phyloP scores from a whole-genome alignment of 2,329 filamentous ascomycete species.

The Xenoacremonium recifei region DNA sequence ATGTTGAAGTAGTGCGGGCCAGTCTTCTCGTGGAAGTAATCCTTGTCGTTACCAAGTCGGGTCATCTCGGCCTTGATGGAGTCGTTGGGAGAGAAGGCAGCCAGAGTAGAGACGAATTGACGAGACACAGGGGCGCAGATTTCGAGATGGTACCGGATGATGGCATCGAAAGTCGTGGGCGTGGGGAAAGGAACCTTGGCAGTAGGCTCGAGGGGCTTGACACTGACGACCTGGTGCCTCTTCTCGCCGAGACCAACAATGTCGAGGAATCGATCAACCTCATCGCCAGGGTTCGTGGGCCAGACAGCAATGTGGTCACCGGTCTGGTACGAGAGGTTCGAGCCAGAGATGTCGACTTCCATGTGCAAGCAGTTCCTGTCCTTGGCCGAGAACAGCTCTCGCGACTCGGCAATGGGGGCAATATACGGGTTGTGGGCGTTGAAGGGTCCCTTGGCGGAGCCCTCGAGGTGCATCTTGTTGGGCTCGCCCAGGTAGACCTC shows the following conservation, averaged over 20 bases:
- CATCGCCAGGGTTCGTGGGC: conserved; percentile 91
- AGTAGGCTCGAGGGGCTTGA: conserved; percentile 91
- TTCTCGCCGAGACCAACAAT: conserved; percentile 75
- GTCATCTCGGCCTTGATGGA: conserved; percentile 82
- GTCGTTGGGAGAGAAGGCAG: conserved; percentile 86
- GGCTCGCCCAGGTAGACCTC: conserved; percentile 94
- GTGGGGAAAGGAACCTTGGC: conserved; percentile 98
- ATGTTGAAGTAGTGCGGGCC: conserved; percentile 84
- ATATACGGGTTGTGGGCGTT: conserved; percentile 97
- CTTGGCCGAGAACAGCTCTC: conserved; percentile 84
- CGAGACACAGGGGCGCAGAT: conserved; percentile 93
- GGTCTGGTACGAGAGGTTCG: conserved; percentile 89
- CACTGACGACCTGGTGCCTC: conserved; percentile 76
- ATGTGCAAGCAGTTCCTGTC: conserved; percentile 95
- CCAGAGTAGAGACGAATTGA: conserved; percentile 85
- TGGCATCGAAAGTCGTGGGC: conserved; percentile 93
- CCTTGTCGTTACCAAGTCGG: conserved; percentile 87
- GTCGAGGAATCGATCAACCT: conserved; percentile 86
- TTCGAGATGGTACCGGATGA: conserved; percentile 93
- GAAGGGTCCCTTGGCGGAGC: conserved; percentile 80
- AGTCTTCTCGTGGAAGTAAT: conserved; percentile 89
- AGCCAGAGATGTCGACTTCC: conserved; percentile 88
- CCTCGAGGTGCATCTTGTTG: conserved; percentile 92
- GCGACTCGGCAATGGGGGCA: conserved; percentile 87
- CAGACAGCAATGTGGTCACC: conserved; percentile 97